Base-by-base conservation (phyloP, 371 early-diverging fungal genomes). In the Umbelopsis sp. region DNA sequence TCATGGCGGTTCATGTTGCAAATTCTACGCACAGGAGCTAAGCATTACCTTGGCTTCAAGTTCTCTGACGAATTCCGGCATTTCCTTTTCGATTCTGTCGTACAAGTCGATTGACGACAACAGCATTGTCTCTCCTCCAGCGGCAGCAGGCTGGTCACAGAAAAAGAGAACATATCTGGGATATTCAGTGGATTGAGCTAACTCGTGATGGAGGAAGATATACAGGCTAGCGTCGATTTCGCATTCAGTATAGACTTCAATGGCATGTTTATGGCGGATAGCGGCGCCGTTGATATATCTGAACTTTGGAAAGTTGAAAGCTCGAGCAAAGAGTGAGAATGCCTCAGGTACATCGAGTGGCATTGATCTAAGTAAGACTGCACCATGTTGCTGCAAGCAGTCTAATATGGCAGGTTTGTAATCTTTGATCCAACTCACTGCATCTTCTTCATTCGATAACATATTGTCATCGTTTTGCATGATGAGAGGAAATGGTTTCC, bases 251-350 rank as follows among this genome's bases (percentile, higher is more conserved):
- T 57, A 57, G 16, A 57, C 57, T 57, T 57, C 57, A 18, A 57
- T 57, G 6, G 57, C 57, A 57, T 57, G 57, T n/a, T 57, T 57
- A 18, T 57, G 57, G 57, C 57, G 57, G 32, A 57, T 57, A 11
- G 57, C 57, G 8, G 57, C 57, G 8, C 57, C 57, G 14, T 57
- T 57, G 57, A 57, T 35, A 32, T 57, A 57, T 35, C 57, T 57
- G n/a, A 57, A 57, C 57, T 57, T 57, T 35, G 16, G 29, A 35
- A 57, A 57, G 18, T 57, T 18, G 57, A 57, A 57, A 18, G 57
- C 57, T 57, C 57, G 29, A 37, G 57, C 57, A 12, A 57, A 57
- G 35, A 57, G 57, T 5, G 57, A 57, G 29, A 57, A 57, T 18
- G 57, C 57, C 32, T 57, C 57, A 18, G 57, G 57, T 12, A 35